Base-by-base conservation (phyloP, 1,284 basidiomycete genomes). In the Boletellus sp. region DNA sequence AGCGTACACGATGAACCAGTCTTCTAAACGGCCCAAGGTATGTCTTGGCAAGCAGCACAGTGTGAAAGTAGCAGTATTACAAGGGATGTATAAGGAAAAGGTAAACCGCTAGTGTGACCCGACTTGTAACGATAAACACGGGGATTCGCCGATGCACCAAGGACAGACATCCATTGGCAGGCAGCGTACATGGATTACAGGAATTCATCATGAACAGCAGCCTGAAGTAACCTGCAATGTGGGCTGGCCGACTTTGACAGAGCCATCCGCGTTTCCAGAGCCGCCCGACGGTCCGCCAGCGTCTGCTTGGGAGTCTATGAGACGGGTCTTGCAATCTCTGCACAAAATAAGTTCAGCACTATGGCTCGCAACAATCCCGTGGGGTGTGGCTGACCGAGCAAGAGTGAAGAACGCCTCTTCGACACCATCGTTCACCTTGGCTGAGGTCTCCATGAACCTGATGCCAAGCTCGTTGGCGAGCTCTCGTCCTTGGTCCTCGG, bases 361-460 rank as follows among this genome's bases (percentile, higher is more conserved):
- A 21, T 19, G 38, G 33, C 13, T 37, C 22, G 12, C 15, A 45
- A 15, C 4, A 8, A 18, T 35, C 26, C n/a, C n/a, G n/a, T 8
- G 1, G 15, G 3, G 48, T 10, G 35, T 18, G 47, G 72, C 86
- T 59, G 53, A 95, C 93, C 95, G 83, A 35, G 97, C 96, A 52
- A 99, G 81, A 13, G 90, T 91, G 74, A 99, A 98, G 81, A 99
- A 99, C 3, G 97, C 96, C 64, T 98, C 95, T 74, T 99, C 97
- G 19, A 99, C 97, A 58, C 95, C 94, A 55, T 97, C 90, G 72
- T 98, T 99, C 47, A 91, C 82, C 79, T 99, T 99, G 49, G 97
- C 97, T 30, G 91, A 94, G 8, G 97, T 99, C 78, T 99, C 97
- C 81, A 99, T 91, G 73, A 98, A 99, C 66, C 85, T 86, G 70